Evolutionary conservation across 202 grass and related monocot species (phyloP), one percentile per base, ranked within the genome.

Genomic region (Panicum virgatum): DNA sequence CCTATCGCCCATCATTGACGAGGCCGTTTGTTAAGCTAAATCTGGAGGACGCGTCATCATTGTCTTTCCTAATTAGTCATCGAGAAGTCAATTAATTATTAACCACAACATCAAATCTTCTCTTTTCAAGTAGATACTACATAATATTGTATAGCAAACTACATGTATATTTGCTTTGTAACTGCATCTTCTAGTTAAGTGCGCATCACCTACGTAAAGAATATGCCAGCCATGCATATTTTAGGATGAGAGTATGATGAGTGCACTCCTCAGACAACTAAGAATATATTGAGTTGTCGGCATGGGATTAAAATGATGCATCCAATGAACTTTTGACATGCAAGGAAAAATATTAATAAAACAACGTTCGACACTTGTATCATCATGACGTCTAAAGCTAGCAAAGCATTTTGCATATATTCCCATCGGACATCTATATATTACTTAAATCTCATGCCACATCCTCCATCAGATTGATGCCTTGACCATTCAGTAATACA

Each of bases 361-460:
- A 40, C 36, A 15, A 22, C 0, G 6, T 45, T 53, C 47, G 26
- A 66, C 58, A 46, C 61, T 26, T 47, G 27, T 57, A 38, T 69
- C 40, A 39, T 69, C 39, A 39, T 69, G 51, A 39, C 63, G 63
- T 61, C 9, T 9, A 47, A 58, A 77, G 51, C 14, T 38, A 66
- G 7, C 45, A 23, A 26, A 25, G 76, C 7, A 79, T 77, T 76
- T 83, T 67, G 60, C 70, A 66, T 46, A 68, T 76, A 58, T 84
- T 53, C 72, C 38, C 12, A 37, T 46, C 2, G 40, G 12, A 78
- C 16, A 65, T 38, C 11, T 44, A 57, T 61, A 43, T 37, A 60
- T 46, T 61, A 71, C 27, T 34, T 47, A 36, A 12, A 59, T 47
- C 15, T 1, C 48, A 30, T 29, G 48, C 30, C 53, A 25, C 53